Conservation (phyloP, 2,329 filamentous ascomycete species). For the Plectosphaerella cucumerina region DNA sequence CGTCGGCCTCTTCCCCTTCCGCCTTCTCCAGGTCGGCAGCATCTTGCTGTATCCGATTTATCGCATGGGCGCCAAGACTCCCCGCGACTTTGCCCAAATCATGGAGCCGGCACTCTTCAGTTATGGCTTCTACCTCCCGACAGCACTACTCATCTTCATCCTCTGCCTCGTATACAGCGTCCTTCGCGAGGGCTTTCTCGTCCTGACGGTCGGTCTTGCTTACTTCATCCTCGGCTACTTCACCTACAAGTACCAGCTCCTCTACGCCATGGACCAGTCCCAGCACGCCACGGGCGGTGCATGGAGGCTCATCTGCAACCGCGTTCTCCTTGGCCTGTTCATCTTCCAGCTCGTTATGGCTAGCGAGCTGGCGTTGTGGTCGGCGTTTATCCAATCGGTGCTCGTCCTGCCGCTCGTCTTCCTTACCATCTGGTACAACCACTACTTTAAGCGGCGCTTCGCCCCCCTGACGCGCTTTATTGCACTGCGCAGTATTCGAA, state of each 20-base stretch:
- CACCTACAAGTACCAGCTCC: slow-evolving; percentile 93
- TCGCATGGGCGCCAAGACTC: slow-evolving; percentile 75
- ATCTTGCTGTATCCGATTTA: slow-evolving; percentile 80
- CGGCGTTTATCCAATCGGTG: slow-evolving; percentile 68
- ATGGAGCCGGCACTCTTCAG: slow-evolving; percentile 81
- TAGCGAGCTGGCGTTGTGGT: slow-evolving; percentile 72
- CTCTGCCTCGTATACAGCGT: slow-evolving; percentile 95
- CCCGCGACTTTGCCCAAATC: slow-evolving; percentile 81
- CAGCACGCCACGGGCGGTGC: slow-evolving; percentile 90
- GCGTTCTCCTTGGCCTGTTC: slow-evolving; percentile 78
- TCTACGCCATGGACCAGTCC: slow-evolving; percentile 97
- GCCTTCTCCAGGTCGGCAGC: slow-evolving; percentile 83
- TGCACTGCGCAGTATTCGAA: slow-evolving; percentile 76
- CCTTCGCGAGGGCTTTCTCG: slow-evolving; percentile 71
- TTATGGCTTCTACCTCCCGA: slow-evolving; percentile 94
- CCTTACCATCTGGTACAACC: slow-evolving; percentile 83
- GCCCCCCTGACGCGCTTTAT: slow-evolving; percentile 91
- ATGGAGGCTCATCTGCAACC: slow-evolving; percentile 96
- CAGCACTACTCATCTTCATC: slow-evolving; percentile 88
- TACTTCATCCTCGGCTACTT: slow-evolving; percentile 85
- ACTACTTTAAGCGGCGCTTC: slow-evolving; percentile 76
- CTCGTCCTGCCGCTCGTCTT: slow-evolving; percentile 73
- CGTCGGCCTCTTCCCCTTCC: slow-evolving; percentile 88
- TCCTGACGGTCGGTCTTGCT: slow-evolving; percentile 75
- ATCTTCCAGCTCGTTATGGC: slow-evolving; percentile 91